Evolutionary conservation across 2,329 filamentous ascomycete genomes (phyloP).

Genomic region (Fusarium haematococcum): DNA sequence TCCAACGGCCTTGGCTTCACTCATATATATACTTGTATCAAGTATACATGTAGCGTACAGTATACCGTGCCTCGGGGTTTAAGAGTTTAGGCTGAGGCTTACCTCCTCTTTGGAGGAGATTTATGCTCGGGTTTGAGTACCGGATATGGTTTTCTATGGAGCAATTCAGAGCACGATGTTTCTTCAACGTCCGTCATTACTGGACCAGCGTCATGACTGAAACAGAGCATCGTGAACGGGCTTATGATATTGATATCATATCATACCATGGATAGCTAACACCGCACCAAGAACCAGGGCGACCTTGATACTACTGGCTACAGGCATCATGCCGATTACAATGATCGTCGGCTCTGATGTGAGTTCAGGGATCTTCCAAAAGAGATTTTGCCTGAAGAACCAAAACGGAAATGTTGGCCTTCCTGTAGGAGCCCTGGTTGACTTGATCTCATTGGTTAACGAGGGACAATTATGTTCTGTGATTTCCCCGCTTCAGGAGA

Average conservation of each 20-base stretch:
- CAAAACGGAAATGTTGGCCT: not conserved
- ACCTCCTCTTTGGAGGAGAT: not conserved
- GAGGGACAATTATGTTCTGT: not conserved
- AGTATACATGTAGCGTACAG: not conserved
- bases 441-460: not conserved
- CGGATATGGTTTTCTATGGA: not conserved
- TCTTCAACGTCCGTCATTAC: not conserved
- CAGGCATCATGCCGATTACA: not conserved
- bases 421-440: not conserved
- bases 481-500: not conserved
- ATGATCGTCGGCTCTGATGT: no score
- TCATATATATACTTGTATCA: not conserved
- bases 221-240: conserved; percentile 5
- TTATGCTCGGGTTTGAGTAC: not conserved
- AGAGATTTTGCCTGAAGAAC: no score
- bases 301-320: not conserved
- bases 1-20: not conserved
- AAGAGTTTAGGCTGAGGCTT: not conserved
- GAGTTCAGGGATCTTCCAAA: no score
- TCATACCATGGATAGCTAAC: not conserved
- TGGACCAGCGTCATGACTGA: not conserved
- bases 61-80: not conserved
- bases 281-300: not conserved
- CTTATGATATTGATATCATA: conserved; percentile 6
- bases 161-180: not conserved